Percentiles rank a stretch among this genome's conserved stretches.
These are phyloP conservation scores for Hygrophila difformis DNA, from an alignment of 257 asterid species.

Conservation along the genomic window DNA sequence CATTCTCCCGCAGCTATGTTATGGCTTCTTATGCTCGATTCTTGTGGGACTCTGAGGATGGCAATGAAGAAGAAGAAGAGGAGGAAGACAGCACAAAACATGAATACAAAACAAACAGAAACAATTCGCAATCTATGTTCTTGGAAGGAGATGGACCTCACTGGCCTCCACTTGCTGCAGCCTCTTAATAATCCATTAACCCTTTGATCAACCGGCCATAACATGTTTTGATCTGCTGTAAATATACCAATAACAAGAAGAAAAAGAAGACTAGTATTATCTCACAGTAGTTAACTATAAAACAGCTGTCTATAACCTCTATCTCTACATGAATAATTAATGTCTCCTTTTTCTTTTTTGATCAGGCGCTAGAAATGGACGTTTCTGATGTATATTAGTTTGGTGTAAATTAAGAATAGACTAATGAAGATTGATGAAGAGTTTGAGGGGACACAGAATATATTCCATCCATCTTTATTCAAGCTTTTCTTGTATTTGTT, in stretches of 20 bases:
- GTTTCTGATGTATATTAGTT: slow-evolving; percentile 6
- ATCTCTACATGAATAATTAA: slow-evolving; percentile 14
- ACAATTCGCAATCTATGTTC: slow-evolving; percentile 21
- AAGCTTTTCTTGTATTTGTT: too few relatives aligned
- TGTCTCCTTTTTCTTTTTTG: not conserved
- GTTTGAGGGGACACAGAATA: slow-evolving; percentile 5
- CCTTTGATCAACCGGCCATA: slow-evolving; percentile 6
- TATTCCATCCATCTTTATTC: too few relatives aligned
- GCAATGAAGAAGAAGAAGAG: too few relatives aligned
- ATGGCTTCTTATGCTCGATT: slow-evolving; percentile 86
- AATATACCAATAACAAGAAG: slow-evolving; percentile 14
- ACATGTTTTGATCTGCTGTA: slow-evolving; percentile 5
- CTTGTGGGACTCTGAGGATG: slow-evolving; percentile 82
- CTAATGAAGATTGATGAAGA: slow-evolving; percentile 2
- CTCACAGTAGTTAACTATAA: too few relatives aligned
- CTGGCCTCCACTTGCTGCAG: slow-evolving; percentile 48
- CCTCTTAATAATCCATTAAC: slow-evolving; percentile 29
- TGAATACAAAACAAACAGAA: slow-evolving; percentile 17
- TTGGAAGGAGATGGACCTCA: slow-evolving; percentile 30
- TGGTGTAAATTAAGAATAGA: slow-evolving; percentile 11
- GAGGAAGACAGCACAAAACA: slow-evolving; percentile 23
- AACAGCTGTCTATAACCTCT: too few relatives aligned
- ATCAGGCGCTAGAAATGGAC: slow-evolving; percentile 4
- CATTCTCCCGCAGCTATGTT: slow-evolving; percentile 40
- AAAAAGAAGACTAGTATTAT: slow-evolving; percentile 17